Conservation (phyloP, 2,329 filamentous ascomycete genomes). For the Pestalotiopsis sp. region DNA sequence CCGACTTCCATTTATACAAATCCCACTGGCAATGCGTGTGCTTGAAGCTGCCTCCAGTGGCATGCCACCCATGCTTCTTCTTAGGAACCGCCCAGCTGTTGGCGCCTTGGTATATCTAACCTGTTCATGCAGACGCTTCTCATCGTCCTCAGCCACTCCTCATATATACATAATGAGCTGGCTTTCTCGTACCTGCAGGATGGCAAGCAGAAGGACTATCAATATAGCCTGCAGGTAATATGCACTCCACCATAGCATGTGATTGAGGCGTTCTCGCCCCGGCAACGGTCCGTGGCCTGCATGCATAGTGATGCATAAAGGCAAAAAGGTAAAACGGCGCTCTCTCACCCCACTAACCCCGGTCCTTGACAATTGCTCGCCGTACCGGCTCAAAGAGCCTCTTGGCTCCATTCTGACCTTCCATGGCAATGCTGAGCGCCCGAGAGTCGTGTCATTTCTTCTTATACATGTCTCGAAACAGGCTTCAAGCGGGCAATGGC, state of each 20-base stretch:
- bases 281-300: not conserved
- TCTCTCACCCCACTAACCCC: not conserved
- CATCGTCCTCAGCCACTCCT: too few species aligned
- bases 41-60: too few species aligned
- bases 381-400: not conserved
- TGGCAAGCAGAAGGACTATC: not conserved
- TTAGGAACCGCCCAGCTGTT: too few species aligned
- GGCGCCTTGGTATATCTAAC: too few species aligned
- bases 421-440: not conserved
- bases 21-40: too few species aligned
- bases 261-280: not conserved
- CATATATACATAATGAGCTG: too few species aligned
- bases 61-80: too few species aligned
- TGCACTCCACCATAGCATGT: not conserved
- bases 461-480: not conserved
- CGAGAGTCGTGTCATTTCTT: not conserved
- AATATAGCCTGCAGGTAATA: not conserved
- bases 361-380: not conserved
- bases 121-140: too few species aligned
- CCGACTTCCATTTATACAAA: too few species aligned
- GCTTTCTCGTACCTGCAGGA: not conserved
- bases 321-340: not conserved
- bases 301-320: not conserved
- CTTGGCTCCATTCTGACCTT: not conserved
- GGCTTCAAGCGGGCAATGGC: constrained; percentile 28